Conservation (phyloP, 345 rosid genomes). For the Eucalyptus shirleyi region DNA sequence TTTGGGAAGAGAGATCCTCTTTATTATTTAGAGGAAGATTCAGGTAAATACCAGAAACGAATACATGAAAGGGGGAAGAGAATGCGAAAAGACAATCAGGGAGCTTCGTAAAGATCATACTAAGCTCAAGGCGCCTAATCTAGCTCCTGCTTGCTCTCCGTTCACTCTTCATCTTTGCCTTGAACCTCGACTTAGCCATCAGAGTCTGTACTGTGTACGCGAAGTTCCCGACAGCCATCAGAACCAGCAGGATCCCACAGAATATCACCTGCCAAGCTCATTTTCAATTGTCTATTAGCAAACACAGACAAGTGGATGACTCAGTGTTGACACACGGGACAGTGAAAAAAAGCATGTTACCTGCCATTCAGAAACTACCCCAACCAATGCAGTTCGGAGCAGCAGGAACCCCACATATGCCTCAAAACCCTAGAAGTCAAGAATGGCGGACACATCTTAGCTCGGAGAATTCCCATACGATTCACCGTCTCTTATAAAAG, state of each 20-base stretch:
- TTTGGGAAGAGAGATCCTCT: not conserved
- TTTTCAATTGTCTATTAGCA: not conserved
- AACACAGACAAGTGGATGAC: not conserved
- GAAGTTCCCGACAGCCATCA: conserved; percentile 96
- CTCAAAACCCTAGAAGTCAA: conserved; percentile 61
- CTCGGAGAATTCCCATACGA: not conserved
- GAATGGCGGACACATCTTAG: not conserved
- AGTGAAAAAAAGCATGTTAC: conserved; percentile 4
- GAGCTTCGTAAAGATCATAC: not conserved
- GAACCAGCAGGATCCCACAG: conserved; percentile 75
- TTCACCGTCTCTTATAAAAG: not conserved
- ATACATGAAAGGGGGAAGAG: not conserved
- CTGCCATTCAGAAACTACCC: conserved; percentile 93
- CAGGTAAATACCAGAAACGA: not conserved
- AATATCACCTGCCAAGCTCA: conserved; percentile 47
- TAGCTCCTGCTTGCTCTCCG: conserved; percentile 64
- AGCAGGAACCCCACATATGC: conserved; percentile 84
- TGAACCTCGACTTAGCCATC: conserved; percentile 78
- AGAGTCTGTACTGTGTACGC: conserved; percentile 73
- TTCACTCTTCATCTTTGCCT: conserved; percentile 88
- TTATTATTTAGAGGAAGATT: not conserved
- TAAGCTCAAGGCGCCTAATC: conserved; percentile 5
- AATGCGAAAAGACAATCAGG: not conserved
- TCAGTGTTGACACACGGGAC: not conserved
- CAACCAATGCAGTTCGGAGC: conserved; percentile 64